Evolutionary conservation across 2,329 filamentous ascomycete genomes (phyloP).

Genomic region (Cladosporium halotolerans): DNA sequence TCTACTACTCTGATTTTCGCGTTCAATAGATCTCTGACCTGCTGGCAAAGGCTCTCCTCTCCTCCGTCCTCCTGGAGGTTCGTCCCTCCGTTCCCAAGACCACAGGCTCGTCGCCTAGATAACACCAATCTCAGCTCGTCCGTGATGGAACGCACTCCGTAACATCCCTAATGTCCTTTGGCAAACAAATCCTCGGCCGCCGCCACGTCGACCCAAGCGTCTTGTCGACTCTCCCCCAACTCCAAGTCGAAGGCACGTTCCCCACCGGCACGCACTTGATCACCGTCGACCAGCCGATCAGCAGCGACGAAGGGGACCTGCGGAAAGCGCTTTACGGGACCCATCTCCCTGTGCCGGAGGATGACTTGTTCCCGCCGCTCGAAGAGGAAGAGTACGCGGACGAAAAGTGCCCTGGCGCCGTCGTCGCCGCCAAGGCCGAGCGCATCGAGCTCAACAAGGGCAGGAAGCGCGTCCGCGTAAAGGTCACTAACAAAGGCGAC

Average conservation of each 20-base stretch:
- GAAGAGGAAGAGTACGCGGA: constrained; percentile 57
- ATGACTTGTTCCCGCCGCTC: constrained; percentile 49
- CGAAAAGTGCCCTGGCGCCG: constrained; percentile 66
- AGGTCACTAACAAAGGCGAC: constrained; percentile 77
- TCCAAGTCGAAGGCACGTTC: constrained; percentile 94
- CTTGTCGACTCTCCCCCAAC: constrained; percentile 67
- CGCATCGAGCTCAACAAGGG: constrained; percentile 65
- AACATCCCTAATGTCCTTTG: constrained; percentile 86
- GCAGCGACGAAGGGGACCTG: constrained; percentile 77
- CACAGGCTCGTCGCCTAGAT: constrained; percentile 55
- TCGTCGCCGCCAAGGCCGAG: constrained; percentile 60
- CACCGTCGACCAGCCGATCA: constrained; percentile 85
- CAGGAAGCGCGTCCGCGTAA: constrained; percentile 63
- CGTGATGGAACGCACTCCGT: constrained; percentile 95
- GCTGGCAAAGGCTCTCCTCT: background rate
- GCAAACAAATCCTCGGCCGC: constrained; percentile 85
- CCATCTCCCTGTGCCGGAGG: constrained; percentile 72
- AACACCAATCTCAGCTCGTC: constrained; percentile 85
- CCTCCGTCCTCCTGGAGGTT: constrained; percentile 1
- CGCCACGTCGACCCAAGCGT: constrained; percentile 86
- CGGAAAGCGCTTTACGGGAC: constrained; percentile 84
- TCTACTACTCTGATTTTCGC: too few species aligned
- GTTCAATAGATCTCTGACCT: background rate
- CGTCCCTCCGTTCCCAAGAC: background rate
- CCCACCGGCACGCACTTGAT: constrained; percentile 86